A percentile compares a stretch with the other conserved stretches of the same genome.
phyloP scores from a whole-genome alignment of 805 yeast genomes.

The Kuraishia piskuri region DNA sequence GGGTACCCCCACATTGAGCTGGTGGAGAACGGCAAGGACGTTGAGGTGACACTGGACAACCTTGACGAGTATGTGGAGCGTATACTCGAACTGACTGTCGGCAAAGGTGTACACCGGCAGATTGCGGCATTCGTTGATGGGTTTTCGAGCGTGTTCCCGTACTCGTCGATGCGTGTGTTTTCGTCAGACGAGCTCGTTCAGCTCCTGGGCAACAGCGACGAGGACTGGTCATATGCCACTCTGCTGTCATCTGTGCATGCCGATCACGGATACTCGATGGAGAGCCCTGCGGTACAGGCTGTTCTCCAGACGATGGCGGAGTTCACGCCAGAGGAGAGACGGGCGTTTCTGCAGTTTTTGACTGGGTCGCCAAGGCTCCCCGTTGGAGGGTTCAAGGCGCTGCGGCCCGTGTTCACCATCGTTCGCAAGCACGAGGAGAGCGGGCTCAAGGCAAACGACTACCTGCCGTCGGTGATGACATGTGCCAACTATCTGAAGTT shows the following conservation, averaged over 20 bases:
- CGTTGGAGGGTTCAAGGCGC: slow-evolving; percentile 81
- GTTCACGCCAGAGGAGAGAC: slow-evolving; percentile 45
- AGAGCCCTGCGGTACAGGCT: slow-evolving; percentile 52
- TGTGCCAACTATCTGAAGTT: slow-evolving; percentile 91
- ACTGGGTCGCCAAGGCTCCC: slow-evolving; percentile 94
- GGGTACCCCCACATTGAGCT: slow-evolving; percentile 61
- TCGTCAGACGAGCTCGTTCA: slow-evolving; percentile 65
- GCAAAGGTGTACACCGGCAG: slow-evolving; percentile 57
- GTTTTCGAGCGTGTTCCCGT: slow-evolving; percentile 77
- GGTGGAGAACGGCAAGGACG: slow-evolving; percentile 43
- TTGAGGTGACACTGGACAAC: slow-evolving; percentile 41
- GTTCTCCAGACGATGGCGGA: slow-evolving; percentile 54
- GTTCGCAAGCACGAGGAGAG: slow-evolving; percentile 79
- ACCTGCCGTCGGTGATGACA: slow-evolving; percentile 95
- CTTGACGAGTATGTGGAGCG: slow-evolving; percentile 46
- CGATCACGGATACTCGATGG: slow-evolving; percentile 81
- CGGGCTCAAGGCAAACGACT: slow-evolving; percentile 61
- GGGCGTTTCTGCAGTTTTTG: slow-evolving; percentile 74
- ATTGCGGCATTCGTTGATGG: slow-evolving; percentile 67
- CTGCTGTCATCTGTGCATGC: slow-evolving; percentile 59
- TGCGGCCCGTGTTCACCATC: slow-evolving; percentile 79
- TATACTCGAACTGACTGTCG: slow-evolving; percentile 52
- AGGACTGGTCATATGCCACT: slow-evolving; percentile 76
- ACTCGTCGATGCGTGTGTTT: slow-evolving; percentile 59
- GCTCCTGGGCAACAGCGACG: slow-evolving; percentile 70